Evolutionary conservation across 495 filamentous ascomycete genomes (phyloP).

Genomic region (Penicillium soppii): DNA sequence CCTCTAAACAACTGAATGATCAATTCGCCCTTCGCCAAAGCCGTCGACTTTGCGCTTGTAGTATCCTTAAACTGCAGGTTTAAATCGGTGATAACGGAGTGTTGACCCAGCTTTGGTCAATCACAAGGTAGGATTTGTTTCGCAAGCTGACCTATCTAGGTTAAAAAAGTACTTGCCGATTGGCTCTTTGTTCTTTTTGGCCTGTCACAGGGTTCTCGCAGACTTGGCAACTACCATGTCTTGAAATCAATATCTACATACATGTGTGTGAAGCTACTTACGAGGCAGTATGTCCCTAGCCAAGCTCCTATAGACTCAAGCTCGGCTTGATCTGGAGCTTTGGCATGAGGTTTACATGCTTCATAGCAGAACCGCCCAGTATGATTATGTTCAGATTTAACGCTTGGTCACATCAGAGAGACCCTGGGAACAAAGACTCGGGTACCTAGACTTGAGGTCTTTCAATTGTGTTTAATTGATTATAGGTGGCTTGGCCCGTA

Average conservation of each 20-base stretch:
- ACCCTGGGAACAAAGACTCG: too few relatives aligned
- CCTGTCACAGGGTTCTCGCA: background rate
- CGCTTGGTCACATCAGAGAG: too few relatives aligned
- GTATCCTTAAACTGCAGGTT: constrained; percentile 23
- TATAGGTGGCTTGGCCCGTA: too few relatives aligned
- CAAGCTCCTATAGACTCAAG: background rate
- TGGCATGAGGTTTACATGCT: background rate
- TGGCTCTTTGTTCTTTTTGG: background rate
- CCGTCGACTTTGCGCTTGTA: constrained; percentile 42
- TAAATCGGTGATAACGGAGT: constrained; percentile 3
- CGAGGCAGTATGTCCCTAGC: background rate
- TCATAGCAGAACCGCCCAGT: background rate
- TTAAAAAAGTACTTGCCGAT: background rate
- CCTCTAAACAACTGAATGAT: constrained; percentile 25
- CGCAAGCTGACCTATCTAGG: constrained; percentile 1
- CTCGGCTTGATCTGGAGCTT: background rate
- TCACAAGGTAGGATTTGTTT: constrained; percentile 1
- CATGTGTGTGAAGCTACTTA: background rate
- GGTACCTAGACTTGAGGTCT: too few relatives aligned
- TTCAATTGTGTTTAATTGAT: too few relatives aligned
- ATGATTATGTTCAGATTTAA: too few relatives aligned
- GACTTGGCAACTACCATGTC: too few relatives aligned
- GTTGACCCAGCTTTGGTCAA: background rate
- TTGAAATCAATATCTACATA: too few relatives aligned
- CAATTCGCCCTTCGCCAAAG: constrained; percentile 33